Evolutionary conservation across 2,329 filamentous ascomycete species (phyloP).

Genomic region (Diaporthe vexans): DNA sequence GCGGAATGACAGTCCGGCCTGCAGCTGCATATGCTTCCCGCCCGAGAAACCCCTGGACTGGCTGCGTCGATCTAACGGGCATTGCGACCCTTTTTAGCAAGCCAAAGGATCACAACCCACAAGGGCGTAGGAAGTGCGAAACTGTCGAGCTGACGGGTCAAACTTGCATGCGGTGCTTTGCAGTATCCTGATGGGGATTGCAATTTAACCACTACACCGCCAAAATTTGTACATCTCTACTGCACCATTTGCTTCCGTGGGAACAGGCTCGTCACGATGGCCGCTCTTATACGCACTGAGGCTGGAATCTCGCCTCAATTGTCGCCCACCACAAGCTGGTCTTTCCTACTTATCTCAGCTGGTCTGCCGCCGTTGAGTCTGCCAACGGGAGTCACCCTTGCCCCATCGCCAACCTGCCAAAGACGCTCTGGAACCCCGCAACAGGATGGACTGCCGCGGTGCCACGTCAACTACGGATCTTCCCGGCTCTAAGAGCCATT

Average conservation of each 20-base stretch:
- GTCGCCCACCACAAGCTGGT: not conserved
- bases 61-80: conserved; percentile 29
- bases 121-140: conserved; percentile 5
- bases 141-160: conserved; percentile 16
- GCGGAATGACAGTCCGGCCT: conserved; percentile 33
- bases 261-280: not conserved
- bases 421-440: conserved; percentile 5
- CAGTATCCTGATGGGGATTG: conserved; percentile 5
- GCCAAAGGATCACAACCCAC: conserved; percentile 10
- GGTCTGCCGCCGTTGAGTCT: not conserved
- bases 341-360: not conserved
- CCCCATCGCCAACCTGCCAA: not conserved
- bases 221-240: not conserved
- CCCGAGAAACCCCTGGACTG: conserved; percentile 28
- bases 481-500: conserved; percentile 21
- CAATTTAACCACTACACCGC: not conserved
- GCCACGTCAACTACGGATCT: conserved; percentile 31
- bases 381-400: not conserved
- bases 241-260: not conserved
- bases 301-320: not conserved
- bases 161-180: not conserved
- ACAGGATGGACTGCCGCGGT: not conserved
- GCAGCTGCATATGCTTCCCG: conserved; percentile 26
- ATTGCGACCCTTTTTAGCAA: conserved; percentile 23
- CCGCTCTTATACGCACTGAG: not conserved